Evolutionary conservation across 192 early-diverging fungal species (phyloP).

Genomic region (Coemansia asiatica): DNA sequence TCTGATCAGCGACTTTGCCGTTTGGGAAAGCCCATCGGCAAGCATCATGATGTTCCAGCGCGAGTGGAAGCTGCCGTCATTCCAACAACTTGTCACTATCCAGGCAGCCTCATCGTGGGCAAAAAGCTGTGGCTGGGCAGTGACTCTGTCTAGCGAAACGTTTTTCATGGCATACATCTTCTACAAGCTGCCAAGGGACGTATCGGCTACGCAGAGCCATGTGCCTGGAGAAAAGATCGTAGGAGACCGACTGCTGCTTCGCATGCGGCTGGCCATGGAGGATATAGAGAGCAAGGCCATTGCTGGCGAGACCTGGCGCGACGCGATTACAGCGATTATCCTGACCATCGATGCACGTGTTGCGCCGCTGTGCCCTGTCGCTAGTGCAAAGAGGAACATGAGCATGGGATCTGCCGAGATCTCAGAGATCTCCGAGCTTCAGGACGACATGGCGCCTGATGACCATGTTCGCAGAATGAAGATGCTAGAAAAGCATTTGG

Average conservation of each 20-base stretch:
- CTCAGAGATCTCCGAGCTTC: conserved; percentile 12
- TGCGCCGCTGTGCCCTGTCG: conserved; percentile 31
- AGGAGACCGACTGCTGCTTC: conserved; percentile 52
- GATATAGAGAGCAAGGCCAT: conserved; percentile 42
- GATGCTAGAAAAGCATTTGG: conserved; percentile 50
- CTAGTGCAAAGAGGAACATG: conserved; percentile 28
- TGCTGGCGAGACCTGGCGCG: conserved; percentile 50
- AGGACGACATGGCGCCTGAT: conserved; percentile 28
- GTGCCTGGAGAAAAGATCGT: conserved; percentile 32
- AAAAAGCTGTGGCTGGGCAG: conserved; percentile 44
- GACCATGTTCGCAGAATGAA: conserved; percentile 52
- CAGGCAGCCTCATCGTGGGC: conserved; percentile 49
- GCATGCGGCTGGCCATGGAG: conserved; percentile 55
- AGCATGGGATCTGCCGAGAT: conserved; percentile 32
- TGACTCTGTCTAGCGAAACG: conserved; percentile 52
- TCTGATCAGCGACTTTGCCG: conserved; percentile 52
- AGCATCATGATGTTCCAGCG: conserved; percentile 58
- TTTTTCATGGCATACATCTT: conserved; percentile 55
- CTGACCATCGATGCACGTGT: conserved; percentile 51
- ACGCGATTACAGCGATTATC: conserved; percentile 51
- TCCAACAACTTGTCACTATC: conserved; percentile 49
- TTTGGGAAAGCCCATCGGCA: conserved; percentile 52
- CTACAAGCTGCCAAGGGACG: conserved; percentile 46
- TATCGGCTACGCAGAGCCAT: conserved; percentile 20
- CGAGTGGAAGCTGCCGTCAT: conserved; percentile 57